Base-by-base conservation (phyloP, 768 basidiomycete genomes). In the Leccinum subtestaceum region DNA sequence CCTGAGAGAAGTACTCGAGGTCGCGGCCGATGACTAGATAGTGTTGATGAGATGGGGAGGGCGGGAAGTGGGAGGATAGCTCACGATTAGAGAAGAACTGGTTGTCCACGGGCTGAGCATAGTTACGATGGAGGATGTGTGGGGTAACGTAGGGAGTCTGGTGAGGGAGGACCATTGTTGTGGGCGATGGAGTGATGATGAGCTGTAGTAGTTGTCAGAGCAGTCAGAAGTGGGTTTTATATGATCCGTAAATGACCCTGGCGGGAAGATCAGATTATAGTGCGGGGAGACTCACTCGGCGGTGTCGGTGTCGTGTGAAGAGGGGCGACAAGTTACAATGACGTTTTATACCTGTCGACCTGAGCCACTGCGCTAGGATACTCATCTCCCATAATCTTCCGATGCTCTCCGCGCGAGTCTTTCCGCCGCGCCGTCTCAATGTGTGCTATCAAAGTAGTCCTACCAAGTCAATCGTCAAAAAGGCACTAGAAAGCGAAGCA, bases 1-100 rank as follows among this genome's bases (percentile, higher is more conserved):
- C 96, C 75, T 97, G 91, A 40, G 96, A 98, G 85, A 97, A 97
- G 78, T 95, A 93, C 73, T 94, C 91, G 69, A 98, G 84, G 72
- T 98, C 95, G 66, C 84, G 87, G 68, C 93, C 94, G 68, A 96
- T 88, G 72, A 95, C 93, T 95, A 74, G 32, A 55, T 21, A 48
- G 19, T 12, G 17, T n/a, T 17, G 40, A 51, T 62, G 58, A 59
- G 64, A 27, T 58, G 25, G 56, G 23, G 45, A 60, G 57, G 62
- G 17, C 53, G 32, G 48, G 45, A 53, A 32, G 9, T 32, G n/a
- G 8, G n/a, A 6, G 1, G 23, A 25, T 7, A 4, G 78, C 85
- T 63, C 76, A 90, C 89, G 78, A 29, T 78, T 81, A 59, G 79
- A 81, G 60, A 76, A 77, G 58, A 76, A 74, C 72, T 91, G 88